Evolutionary conservation across 441 rosid species (phyloP), one percentile per base, ranked within the genome.

Genomic region (Caryocar brasiliense): DNA sequence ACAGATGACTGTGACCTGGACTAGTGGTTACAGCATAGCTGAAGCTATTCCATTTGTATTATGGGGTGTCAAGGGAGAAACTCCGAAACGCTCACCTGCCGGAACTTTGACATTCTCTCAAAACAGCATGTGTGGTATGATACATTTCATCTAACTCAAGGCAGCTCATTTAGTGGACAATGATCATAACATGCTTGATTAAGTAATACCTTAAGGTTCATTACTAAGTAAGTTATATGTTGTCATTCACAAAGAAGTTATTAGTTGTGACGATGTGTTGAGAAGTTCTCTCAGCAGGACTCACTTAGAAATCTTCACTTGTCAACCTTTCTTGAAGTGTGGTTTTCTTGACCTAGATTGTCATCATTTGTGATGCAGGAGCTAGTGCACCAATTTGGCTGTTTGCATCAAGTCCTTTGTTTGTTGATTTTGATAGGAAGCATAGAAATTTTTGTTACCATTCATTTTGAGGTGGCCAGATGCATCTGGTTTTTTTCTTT

Each of bases 1-100:
- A 11, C 71, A 91, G 95, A 85, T 86, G 95, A 83, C 93, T 0
- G 82, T 87, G 20, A 91, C 96, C 12, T 91, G 98, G 98, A 91
- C 98, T 3, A 91, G 98, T 51, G 98, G 98, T 14, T 91, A 86
- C 56, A 63, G 67, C 65, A 69, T 85, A 22, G 55, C 62, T 23
- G 95, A 87, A 68, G 91, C 98, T 33, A 56, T 61, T 36, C 96
- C 98, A 11, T 75, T 91, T 40, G 78, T 91, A 54, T 75, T 67
- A 56, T 87, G 95, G 93, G 93, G 86, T 69, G 17, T 67, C 3
- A 63, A 61, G 41, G 88, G 82, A 59, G 58, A 54, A 45, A 35
- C 40, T 4, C 57, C 43, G 40, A 66, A 4, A 30, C 78, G 72
- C 26, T 65, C 91, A 35, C 82, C 96, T n/a, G 98, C 93, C 44